Evolutionary conservation across 164 flowering plant genomes (phyloP).

Genomic region (Vitis riparia): DNA sequence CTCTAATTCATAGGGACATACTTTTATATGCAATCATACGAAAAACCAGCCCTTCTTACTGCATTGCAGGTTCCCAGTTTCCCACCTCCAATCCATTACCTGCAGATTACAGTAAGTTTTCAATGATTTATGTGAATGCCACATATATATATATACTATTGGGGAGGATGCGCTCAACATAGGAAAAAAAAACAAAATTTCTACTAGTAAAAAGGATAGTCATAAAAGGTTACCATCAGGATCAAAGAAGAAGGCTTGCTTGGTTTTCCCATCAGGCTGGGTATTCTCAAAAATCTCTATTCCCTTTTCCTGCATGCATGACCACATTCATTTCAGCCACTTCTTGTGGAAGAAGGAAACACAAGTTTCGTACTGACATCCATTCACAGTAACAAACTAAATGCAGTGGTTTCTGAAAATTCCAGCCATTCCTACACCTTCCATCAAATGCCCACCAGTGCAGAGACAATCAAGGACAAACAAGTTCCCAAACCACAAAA

Average conservation of each 20-base stretch:
- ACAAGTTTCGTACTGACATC: neutral
- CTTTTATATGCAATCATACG: too few relatives aligned
- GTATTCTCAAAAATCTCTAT: conserved; percentile 60
- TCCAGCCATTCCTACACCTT: neutral
- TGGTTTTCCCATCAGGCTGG: conserved; percentile 71
- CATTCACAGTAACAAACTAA: neutral
- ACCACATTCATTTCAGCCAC: conserved; percentile 5
- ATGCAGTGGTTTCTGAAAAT: neutral
- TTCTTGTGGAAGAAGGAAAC: neutral
- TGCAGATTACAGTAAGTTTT: conserved; percentile 27
- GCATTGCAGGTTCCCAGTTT: conserved; percentile 28
- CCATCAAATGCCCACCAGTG: neutral
- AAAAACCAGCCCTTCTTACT: too few relatives aligned
- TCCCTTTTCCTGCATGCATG: conserved; percentile 60
- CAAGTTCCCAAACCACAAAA: too few relatives aligned
- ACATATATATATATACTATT: too few relatives aligned
- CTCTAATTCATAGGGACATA: too few relatives aligned
- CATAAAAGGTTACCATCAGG: conserved; percentile 70
- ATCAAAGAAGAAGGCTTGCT: conserved; percentile 92
- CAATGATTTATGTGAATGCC: too few relatives aligned
- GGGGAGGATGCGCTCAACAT: too few relatives aligned
- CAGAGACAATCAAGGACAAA: neutral
- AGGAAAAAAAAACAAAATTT: too few relatives aligned
- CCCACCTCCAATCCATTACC: conserved; percentile 86
- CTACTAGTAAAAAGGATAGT: neutral